A percentile compares a stretch with the other conserved stretches of the same genome.
phyloP scores from a whole-genome alignment of 164 flowering plant species.

The Vitis rotundifolia region DNA sequence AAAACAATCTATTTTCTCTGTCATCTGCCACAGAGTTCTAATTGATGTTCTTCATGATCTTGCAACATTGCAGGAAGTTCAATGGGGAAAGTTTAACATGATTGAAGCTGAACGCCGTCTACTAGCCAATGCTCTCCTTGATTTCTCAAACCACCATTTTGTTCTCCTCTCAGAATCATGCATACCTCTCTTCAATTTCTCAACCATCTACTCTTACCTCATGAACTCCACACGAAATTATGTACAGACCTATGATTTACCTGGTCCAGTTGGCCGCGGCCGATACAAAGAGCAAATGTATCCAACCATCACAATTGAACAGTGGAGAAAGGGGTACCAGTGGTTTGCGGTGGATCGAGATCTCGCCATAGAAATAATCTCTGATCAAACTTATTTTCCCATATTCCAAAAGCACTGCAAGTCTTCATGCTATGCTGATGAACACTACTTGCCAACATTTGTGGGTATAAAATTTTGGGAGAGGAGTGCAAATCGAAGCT shows the following conservation, averaged over 20 bases:
- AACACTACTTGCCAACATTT: constrained; percentile 75
- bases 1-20: too few relatives aligned
- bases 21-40: background rate
- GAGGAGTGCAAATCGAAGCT: constrained; percentile 47
- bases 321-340: constrained; percentile 82
- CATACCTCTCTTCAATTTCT: constrained; percentile 81
- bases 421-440: constrained; percentile 51
- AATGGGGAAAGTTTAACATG: constrained; percentile 75
- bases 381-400: constrained; percentile 47
- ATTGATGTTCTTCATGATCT: background rate
- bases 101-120: constrained; percentile 76
- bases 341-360: constrained; percentile 70
- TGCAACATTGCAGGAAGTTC: constrained; percentile 46
- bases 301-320: constrained; percentile 36
- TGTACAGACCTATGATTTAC: constrained; percentile 51
- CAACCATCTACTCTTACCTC: constrained; percentile 66
- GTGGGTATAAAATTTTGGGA: constrained; percentile 37
- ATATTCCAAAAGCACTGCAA: constrained; percentile 44
- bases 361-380: constrained; percentile 49
- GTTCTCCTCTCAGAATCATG: constrained; percentile 83
- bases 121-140: constrained; percentile 75
- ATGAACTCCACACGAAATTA: constrained; percentile 45
- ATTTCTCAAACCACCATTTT: constrained; percentile 68
- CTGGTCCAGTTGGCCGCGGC: constrained; percentile 60
- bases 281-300: constrained; percentile 49